Evolutionary conservation across 345 rosid species (phyloP).

Genomic region (Eucalyptus brandiana): DNA sequence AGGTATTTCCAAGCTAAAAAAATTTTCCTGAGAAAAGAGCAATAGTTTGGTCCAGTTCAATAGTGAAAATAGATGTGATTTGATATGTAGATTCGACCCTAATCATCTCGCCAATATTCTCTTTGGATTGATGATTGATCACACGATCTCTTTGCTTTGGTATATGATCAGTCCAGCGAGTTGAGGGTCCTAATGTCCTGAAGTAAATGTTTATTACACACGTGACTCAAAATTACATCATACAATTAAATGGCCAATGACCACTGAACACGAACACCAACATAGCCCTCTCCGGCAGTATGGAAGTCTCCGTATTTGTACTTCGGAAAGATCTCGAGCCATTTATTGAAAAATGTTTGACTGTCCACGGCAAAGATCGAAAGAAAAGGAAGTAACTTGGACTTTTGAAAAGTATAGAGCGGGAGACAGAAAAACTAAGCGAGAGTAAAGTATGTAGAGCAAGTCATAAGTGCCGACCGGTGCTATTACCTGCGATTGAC

Average conservation of each 20-base stretch:
- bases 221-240: background rate
- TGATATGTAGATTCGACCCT: background rate
- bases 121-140: background rate
- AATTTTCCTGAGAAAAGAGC: fast-evolving
- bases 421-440: background rate
- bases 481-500: background rate
- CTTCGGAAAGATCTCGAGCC: background rate
- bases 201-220: background rate
- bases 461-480: too few relatives aligned
- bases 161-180: background rate
- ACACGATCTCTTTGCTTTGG: background rate
- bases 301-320: background rate
- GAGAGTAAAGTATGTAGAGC: background rate
- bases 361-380: background rate
- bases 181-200: background rate
- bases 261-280: background rate
- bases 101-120: background rate
- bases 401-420: background rate
- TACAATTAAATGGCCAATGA: background rate
- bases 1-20: background rate
- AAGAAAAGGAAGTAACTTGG: background rate
- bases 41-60: background rate
- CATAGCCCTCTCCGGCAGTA: background rate
- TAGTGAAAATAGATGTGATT: too few relatives aligned
- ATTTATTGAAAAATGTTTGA: too few relatives aligned